Conservation (phyloP, 2,329 filamentous ascomycete species). For the Arthrobotrys conoides region DNA sequence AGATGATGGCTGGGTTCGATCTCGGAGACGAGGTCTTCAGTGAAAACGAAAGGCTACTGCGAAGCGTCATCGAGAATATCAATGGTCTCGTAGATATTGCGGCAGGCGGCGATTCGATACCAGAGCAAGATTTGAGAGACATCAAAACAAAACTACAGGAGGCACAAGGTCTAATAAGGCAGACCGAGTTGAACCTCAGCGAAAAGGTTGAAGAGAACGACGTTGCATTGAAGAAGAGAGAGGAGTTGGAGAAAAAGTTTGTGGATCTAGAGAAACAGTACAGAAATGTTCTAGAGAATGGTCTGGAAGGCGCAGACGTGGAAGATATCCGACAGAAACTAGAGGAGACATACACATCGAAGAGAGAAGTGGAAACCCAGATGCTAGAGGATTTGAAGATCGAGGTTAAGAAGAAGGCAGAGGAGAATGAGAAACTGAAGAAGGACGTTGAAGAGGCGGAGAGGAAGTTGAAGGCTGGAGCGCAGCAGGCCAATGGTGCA, state of each 20-base stretch:
- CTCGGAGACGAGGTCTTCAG: slow-evolving; percentile 93
- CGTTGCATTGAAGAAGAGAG: slow-evolving; percentile 77
- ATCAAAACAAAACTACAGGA: slow-evolving; percentile 85
- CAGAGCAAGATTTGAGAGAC: slow-evolving; percentile 83
- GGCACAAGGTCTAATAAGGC: slow-evolving; percentile 90
- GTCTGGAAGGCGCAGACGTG: slow-evolving; percentile 82
- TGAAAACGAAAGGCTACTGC: slow-evolving; percentile 88
- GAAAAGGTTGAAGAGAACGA: slow-evolving; percentile 76
- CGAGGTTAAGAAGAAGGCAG: slow-evolving; percentile 81
- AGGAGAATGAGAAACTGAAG: slow-evolving; percentile 86
- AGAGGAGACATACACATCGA: slow-evolving; percentile 81
- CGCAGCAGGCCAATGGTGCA: slow-evolving; percentile 74
- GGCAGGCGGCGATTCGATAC: slow-evolving; percentile 81
- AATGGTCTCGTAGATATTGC: slow-evolving; percentile 84
- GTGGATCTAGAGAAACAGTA: slow-evolving; percentile 84
- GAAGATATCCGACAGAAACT: slow-evolving; percentile 87
- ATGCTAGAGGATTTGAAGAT: slow-evolving; percentile 82
- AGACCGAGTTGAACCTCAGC: slow-evolving; percentile 88
- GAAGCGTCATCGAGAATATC: slow-evolving; percentile 85
- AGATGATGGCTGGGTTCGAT: slow-evolving; percentile 99
- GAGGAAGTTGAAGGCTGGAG: slow-evolving; percentile 77
- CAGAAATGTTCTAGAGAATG: slow-evolving; percentile 83
- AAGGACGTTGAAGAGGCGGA: slow-evolving; percentile 85
- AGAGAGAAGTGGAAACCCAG: slow-evolving; percentile 80
- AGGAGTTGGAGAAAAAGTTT: slow-evolving; percentile 83